phyloP scores from a whole-genome alignment of 2,329 filamentous ascomycete genomes.

The Biscogniauxia sp. region DNA sequence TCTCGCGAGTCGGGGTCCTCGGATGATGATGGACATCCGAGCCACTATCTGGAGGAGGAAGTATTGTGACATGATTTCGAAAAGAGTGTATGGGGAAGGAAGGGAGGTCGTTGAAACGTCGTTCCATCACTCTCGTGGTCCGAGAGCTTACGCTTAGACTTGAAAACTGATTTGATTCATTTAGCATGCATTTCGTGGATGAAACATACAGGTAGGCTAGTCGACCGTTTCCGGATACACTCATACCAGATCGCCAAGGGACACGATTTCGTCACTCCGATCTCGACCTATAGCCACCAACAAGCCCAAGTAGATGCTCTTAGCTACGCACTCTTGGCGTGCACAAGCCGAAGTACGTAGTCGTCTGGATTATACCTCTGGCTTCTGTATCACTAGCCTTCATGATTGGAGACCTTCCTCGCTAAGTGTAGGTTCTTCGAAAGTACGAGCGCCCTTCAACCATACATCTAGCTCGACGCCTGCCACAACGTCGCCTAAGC shows the following conservation, averaged over 20 bases:
- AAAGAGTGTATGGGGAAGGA: neutral
- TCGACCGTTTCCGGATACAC: too few species aligned
- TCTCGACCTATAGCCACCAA: neutral
- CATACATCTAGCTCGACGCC: neutral
- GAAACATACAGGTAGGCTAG: too few species aligned
- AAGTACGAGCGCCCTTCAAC: neutral
- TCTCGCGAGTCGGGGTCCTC: neutral
- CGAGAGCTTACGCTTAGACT: neutral
- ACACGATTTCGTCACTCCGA: neutral
- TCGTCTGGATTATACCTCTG: neutral
- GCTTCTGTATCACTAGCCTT: neutral
- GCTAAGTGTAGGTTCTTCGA: neutral
- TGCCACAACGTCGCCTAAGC: neutral
- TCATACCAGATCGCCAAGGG: neutral
- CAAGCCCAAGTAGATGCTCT: neutral
- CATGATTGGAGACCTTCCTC: neutral
- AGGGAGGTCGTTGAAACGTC: neutral
- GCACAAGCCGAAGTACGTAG: neutral
- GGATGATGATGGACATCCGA: neutral
- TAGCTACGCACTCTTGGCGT: neutral
- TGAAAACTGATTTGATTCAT: neutral
- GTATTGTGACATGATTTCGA: neutral
- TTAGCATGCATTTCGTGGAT: too few species aligned
- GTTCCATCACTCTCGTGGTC: neutral
- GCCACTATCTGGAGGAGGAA: too few species aligned